These are phyloP conservation scores for Boletus subparvulus DNA, from an alignment of 768 basidiomycete species.

Conservation along the genomic window DNA sequence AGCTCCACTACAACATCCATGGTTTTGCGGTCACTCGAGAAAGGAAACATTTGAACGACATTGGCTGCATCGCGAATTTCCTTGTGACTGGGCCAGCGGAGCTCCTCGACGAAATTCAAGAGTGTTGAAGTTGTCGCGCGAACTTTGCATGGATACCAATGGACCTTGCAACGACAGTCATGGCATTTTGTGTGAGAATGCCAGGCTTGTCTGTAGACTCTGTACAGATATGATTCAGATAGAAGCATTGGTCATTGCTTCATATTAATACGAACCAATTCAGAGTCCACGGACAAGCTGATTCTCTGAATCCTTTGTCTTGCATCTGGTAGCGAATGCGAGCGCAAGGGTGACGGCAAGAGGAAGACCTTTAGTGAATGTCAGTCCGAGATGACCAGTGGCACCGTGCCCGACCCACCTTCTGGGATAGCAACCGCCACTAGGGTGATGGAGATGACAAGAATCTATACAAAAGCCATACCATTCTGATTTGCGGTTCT, in stretches of 20 bases:
- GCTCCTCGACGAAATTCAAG: slow-evolving; percentile 78
- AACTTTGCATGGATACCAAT: slow-evolving; percentile 95
- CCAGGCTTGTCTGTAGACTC: too few species aligned
- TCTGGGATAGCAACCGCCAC: slow-evolving; percentile 85
- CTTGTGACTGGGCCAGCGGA: slow-evolving; percentile 73
- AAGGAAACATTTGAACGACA: slow-evolving; percentile 87
- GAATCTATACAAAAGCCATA: slow-evolving; percentile 80
- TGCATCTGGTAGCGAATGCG: slow-evolving; percentile 97
- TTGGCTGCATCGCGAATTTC: slow-evolving; percentile 56
- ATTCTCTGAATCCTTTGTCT: slow-evolving; percentile 95
- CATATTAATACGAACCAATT: too few species aligned
- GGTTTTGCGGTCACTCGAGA: slow-evolving; percentile 89
- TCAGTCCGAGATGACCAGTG: neutral
- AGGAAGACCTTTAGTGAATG: slow-evolving; percentile 63
- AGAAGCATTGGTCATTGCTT: slow-evolving; percentile 99
- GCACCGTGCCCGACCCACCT: slow-evolving; percentile 39
- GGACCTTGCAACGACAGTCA: slow-evolving; percentile 96
- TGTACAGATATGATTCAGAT: too few species aligned
- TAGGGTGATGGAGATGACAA: slow-evolving; percentile 92
- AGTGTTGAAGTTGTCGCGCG: slow-evolving; percentile 72
- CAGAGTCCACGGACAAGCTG: slow-evolving; percentile 93
- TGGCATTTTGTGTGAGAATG: slow-evolving; percentile 91
- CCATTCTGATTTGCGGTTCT: slow-evolving; percentile 81
- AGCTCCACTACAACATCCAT: slow-evolving; percentile 87
- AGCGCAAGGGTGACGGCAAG: slow-evolving; percentile 95